These are phyloP conservation scores for Warburgia ugandensis DNA, from an alignment of 164 flowering plant species.

Conservation along the genomic window DNA sequence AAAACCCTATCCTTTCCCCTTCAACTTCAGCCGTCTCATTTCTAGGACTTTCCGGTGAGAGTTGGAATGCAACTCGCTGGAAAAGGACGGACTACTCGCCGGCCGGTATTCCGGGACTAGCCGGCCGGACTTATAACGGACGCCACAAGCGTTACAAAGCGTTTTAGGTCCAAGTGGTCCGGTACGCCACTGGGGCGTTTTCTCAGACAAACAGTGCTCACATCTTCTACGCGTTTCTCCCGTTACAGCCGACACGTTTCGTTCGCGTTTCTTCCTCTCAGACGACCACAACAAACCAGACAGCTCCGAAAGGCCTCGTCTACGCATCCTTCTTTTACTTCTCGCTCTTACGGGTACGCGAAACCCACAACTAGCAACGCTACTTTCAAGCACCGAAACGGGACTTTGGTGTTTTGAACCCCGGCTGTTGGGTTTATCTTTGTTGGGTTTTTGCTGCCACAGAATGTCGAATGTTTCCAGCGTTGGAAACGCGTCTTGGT, in stretches of 20 bases:
- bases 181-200: constrained; percentile 92
- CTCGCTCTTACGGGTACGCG: constrained; percentile 45
- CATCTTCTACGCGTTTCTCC: constrained; percentile 48
- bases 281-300: constrained; percentile 14
- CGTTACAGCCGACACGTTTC: neutral
- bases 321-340: constrained; percentile 32
- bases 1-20: constrained; percentile 9
- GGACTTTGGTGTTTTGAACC: constrained; percentile 51
- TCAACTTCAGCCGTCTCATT: constrained; percentile 61
- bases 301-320: constrained; percentile 19
- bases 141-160: constrained; percentile 92
- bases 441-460: constrained; percentile 16
- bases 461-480: constrained; percentile 47
- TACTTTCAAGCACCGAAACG: constrained; percentile 47
- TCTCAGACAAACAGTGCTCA: constrained; percentile 65
- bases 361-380: constrained; percentile 21
- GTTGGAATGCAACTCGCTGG: constrained; percentile 57
- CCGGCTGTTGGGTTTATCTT: no score
- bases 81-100: constrained; percentile 71
- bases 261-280: constrained; percentile 11
- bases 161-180: constrained; percentile 87
- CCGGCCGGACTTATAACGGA: constrained; percentile 81
- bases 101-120: constrained; percentile 88
- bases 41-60: constrained; percentile 77
- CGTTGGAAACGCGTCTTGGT: constrained; percentile 59